Conservation (phyloP, 371 early-diverging fungal genomes). For the Mucor racemosus region DNA sequence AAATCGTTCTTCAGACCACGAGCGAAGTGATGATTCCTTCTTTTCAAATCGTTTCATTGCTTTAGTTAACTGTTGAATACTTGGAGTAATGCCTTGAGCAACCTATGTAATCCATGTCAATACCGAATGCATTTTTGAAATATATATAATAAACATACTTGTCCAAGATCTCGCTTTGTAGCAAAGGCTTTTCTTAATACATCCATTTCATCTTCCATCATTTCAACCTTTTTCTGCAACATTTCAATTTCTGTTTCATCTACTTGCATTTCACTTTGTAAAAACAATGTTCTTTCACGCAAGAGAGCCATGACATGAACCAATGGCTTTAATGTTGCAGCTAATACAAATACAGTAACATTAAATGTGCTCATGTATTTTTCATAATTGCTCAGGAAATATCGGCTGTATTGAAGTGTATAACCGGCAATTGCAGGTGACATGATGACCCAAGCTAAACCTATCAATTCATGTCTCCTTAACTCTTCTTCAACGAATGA, state of each 20-base stretch:
- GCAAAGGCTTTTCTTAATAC: constrained; percentile 63
- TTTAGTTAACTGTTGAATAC: constrained; percentile 57
- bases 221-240: constrained; percentile 47
- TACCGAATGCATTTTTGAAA: too few species aligned
- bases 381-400: constrained; percentile 60
- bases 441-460: constrained; percentile 57
- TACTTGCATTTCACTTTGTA: constrained; percentile 57
- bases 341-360: constrained; percentile 63
- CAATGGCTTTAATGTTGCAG: constrained; percentile 61
- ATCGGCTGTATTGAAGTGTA: constrained; percentile 57
- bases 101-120: constrained; percentile 25
- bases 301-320: constrained; percentile 54
- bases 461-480: constrained; percentile 58
- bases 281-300: constrained; percentile 54
- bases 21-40: constrained; percentile 55
- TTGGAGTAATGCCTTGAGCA: constrained; percentile 37
- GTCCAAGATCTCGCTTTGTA: constrained; percentile 67
- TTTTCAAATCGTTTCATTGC: constrained; percentile 65
- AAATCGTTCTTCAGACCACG: constrained; percentile 64
- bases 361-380: constrained; percentile 64
- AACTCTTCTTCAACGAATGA: constrained; percentile 41
- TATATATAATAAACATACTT: constrained; percentile 28
- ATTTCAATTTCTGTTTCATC: constrained; percentile 52
- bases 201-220: constrained; percentile 62
- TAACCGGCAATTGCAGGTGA: constrained; percentile 69